Conservation (phyloP, 768 basidiomycete species). For the Tricholoma sp. region DNA sequence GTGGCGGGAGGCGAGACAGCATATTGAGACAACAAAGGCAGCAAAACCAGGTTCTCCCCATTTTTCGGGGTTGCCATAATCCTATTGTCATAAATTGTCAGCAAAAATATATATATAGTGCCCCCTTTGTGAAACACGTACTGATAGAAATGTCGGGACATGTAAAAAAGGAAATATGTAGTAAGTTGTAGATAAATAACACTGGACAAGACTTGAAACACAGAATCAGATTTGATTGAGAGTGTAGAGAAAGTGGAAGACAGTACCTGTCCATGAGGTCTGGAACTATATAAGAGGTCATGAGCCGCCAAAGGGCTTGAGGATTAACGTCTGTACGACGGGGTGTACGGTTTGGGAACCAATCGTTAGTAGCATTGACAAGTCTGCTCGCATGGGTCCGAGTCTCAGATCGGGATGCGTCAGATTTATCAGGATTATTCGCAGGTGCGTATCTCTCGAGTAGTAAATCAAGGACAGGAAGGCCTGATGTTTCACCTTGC, state of each 20-base stretch:
- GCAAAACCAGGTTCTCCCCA: constrained; percentile 96
- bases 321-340: constrained; percentile 78
- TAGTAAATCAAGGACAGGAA: constrained; percentile 81
- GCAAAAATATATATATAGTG: no score
- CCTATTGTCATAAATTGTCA: constrained; percentile 33
- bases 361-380: constrained; percentile 40
- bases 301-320: constrained; percentile 80
- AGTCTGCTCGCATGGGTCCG: constrained; percentile 24
- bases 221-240: constrained; percentile 7
- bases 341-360: constrained; percentile 83
- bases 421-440: constrained; percentile 18
- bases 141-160: constrained; percentile 81
- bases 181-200: constrained; percentile 88
- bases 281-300: constrained; percentile 81
- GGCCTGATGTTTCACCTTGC: constrained; percentile 92
- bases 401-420: constrained; percentile 3
- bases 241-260: constrained; percentile 16
- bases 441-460: constrained; percentile 60
- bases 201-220: constrained; percentile 62
- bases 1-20: constrained; percentile 87
- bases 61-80: constrained; percentile 91
- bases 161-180: constrained; percentile 91
- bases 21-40: constrained; percentile 89
- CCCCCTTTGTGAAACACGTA: constrained; percentile 27
- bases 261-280: constrained; percentile 92